phyloP scores from a whole-genome alignment of 441 rosid genomes.

The Gossypium schwendimanii region DNA sequence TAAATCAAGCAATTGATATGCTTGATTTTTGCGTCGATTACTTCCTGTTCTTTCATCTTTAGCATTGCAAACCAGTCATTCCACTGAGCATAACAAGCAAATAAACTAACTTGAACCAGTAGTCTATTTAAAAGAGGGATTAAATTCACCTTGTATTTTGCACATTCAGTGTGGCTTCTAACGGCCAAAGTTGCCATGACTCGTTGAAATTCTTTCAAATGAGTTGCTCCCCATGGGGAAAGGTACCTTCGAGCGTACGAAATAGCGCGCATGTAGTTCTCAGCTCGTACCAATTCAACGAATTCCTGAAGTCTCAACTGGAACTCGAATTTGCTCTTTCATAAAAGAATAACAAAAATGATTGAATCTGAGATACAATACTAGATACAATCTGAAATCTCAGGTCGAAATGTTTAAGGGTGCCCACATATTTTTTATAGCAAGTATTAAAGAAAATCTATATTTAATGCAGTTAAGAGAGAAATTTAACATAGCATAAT shows the following conservation, averaged over 20 bases:
- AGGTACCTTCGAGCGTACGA: constrained; percentile 72
- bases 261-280: constrained; percentile 61
- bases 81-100: neutral
- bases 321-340: constrained; percentile 84
- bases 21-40: too few species aligned
- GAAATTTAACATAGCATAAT: neutral
- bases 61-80: neutral
- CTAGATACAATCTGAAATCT: neutral
- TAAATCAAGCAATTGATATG: neutral
- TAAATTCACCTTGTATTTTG: constrained; percentile 60
- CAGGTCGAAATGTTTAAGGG: neutral
- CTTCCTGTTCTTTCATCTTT: too few species aligned
- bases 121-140: constrained; percentile 6
- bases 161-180: constrained; percentile 63
- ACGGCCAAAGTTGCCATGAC: constrained; percentile 82
- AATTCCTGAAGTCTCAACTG: constrained; percentile 90
- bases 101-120: constrained; percentile 4
- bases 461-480: neutral
- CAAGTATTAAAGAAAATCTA: neutral
- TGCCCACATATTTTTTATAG: neutral
- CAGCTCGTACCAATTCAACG: constrained; percentile 75
- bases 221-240: constrained; percentile 77
- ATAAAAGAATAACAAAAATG: constrained; percentile 14
- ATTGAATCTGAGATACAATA: neutral
- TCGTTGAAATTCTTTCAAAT: constrained; percentile 74